Evolutionary conservation across 768 basidiomycete genomes (phyloP).

Genomic region (Suillus paluster): DNA sequence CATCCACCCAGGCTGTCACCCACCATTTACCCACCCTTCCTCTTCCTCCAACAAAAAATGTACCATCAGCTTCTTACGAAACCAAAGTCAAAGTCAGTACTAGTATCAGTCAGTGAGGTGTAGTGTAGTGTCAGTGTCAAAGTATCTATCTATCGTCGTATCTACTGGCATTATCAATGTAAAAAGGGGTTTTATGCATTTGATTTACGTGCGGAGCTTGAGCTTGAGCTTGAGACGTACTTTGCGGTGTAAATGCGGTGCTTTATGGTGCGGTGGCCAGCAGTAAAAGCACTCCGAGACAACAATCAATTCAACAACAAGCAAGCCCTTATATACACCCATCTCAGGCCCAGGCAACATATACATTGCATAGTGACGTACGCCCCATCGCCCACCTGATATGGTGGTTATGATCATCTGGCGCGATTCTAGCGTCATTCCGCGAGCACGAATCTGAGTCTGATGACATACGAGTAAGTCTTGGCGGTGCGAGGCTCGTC

Average conservation of each 20-base stretch:
- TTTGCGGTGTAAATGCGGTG: no score
- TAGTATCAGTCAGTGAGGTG: no score
- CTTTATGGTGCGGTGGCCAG: no score
- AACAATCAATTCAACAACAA: not conserved
- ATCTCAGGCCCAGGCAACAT: not conserved
- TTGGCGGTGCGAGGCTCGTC: constrained; percentile 2
- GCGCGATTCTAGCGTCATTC: not conserved
- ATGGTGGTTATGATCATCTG: not conserved
- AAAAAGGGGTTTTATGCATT: not conserved
- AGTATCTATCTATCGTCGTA: not conserved
- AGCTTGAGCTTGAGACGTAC: not conserved
- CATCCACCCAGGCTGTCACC: not conserved
- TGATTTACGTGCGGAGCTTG: not conserved
- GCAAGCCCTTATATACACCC: not conserved
- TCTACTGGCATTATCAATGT: constrained; percentile 1
- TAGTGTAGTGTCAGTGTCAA: not conserved
- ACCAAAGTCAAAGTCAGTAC: not conserved
- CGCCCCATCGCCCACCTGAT: not conserved
- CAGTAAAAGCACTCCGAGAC: no score
- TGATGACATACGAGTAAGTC: not conserved
- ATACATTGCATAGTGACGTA: not conserved
- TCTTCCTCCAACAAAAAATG: not conserved
- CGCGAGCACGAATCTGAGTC: not conserved
- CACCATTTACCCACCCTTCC: not conserved
- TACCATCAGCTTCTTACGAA: not conserved